Conservation (phyloP, 2,329 filamentous ascomycete species). For the Cryphonectria carpinicola region DNA sequence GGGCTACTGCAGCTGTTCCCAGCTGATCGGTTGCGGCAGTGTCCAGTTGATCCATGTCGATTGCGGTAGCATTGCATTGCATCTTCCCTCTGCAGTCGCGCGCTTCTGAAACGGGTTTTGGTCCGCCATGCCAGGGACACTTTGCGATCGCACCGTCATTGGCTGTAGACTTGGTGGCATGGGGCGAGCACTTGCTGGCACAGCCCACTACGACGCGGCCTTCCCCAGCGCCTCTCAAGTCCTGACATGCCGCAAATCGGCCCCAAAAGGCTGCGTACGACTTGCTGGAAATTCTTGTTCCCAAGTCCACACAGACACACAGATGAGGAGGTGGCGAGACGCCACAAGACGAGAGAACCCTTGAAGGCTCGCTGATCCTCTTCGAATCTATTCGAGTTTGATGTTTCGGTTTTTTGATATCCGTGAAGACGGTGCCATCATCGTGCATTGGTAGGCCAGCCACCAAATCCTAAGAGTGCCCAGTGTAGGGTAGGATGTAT, state of each 20-base stretch:
- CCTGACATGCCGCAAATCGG: not conserved
- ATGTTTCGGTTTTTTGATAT: not conserved
- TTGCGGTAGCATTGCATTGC: slow-evolving; percentile 17
- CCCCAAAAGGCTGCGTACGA: not conserved
- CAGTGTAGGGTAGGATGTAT: not conserved
- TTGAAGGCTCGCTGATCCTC: not conserved
- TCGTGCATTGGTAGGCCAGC: not conserved
- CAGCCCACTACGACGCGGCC: not conserved
- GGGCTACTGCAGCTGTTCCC: not conserved
- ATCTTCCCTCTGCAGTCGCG: not conserved
- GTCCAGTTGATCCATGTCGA: slow-evolving; percentile 4
- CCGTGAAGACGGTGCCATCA: not conserved
- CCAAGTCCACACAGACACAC: not conserved
- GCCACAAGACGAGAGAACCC: not conserved
- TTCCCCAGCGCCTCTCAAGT: not conserved
- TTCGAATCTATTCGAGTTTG: not conserved
- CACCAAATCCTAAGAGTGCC: not conserved
- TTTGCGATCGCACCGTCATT: slow-evolving; percentile 1
- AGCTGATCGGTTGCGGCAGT: slow-evolving; percentile 17
- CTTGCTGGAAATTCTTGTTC: not conserved
- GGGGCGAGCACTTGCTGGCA: not conserved
- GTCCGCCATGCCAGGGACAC: not conserved
- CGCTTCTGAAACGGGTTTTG: slow-evolving; percentile 6
- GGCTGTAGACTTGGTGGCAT: not conserved
- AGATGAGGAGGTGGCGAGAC: not conserved